A percentile compares a stretch with the other conserved stretches of the same genome.
These are phyloP conservation scores for Phyllosticta ampelicida DNA, from an alignment of 2,329 filamentous ascomycete species.

Conservation along the genomic window DNA sequence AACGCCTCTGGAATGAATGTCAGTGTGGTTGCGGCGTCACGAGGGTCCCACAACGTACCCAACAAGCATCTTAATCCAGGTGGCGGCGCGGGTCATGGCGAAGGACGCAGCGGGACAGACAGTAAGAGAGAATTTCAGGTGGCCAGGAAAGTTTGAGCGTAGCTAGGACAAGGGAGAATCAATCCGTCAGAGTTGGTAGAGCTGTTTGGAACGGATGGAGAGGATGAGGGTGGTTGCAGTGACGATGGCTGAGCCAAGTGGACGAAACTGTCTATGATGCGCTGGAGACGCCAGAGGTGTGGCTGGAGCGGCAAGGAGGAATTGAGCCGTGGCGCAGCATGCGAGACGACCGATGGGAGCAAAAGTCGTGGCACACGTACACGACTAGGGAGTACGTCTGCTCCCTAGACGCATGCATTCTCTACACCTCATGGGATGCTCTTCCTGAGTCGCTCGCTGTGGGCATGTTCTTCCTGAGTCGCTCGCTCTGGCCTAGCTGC, in stretches of 20 bases:
- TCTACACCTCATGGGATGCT: too few relatives aligned
- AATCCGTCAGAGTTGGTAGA: background rate
- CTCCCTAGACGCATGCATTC: too few relatives aligned
- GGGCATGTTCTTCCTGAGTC: too few relatives aligned
- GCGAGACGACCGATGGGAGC: background rate
- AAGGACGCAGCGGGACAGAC: background rate
- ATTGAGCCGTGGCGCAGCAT: background rate
- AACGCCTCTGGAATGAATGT: slow-evolving; percentile 48
- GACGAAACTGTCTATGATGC: background rate
- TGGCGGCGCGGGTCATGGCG: slow-evolving; percentile 22
- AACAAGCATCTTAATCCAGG: slow-evolving; percentile 57
- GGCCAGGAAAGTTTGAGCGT: background rate
- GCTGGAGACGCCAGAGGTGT: background rate
- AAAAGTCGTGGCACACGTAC: too few relatives aligned
- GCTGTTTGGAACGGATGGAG: background rate
- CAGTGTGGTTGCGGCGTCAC: background rate
- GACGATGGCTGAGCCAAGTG: background rate
- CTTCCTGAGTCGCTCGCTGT: too few relatives aligned
- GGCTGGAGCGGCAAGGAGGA: background rate
- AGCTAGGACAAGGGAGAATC: background rate
- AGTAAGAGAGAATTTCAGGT: background rate
- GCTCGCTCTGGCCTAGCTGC: too few relatives aligned
- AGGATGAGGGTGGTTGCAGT: background rate
- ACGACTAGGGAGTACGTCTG: too few relatives aligned
- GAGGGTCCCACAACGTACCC: slow-evolving; percentile 33